These are phyloP conservation scores for Nyssa sinensis DNA, from an alignment of 148 eudicot species.

Conservation along the genomic window DNA sequence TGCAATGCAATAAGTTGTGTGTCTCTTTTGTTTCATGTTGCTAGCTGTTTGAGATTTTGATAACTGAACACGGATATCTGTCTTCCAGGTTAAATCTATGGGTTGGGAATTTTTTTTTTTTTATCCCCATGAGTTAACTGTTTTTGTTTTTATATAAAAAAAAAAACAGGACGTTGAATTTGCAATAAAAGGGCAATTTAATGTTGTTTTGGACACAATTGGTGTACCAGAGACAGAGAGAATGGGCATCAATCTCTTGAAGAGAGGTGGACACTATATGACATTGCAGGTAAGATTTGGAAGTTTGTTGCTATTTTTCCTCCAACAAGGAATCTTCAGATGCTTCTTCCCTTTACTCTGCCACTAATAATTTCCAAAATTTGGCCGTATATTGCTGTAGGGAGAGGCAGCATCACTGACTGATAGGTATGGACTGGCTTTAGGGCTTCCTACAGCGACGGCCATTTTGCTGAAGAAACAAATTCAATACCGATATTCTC, in stretches of 20 bases:
- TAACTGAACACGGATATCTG: background rate
- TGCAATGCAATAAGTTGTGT: conserved; percentile 18
- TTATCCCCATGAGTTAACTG: background rate
- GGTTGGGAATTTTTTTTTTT: background rate
- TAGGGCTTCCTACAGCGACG: conserved; percentile 81
- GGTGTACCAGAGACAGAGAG: conserved; percentile 85
- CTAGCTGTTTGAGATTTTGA: conserved; percentile 3
- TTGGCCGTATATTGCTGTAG: conserved; percentile 37
- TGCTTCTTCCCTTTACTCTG: background rate
- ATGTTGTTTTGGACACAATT: conserved; percentile 92
- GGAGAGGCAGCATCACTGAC: conserved; percentile 80
- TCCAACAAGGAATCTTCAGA: background rate
- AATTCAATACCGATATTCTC: conserved; percentile 66
- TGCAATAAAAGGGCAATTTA: conserved; percentile 69
- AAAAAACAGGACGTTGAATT: conserved; percentile 60
- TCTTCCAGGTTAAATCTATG: background rate
- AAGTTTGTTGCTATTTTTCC: background rate
- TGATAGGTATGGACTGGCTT: conserved; percentile 75
- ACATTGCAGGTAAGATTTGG: conserved; percentile 67
- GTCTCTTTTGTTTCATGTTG: background rate
- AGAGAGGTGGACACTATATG: conserved; percentile 93
- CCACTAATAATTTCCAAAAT: background rate
- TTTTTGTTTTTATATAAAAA: background rate
- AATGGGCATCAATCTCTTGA: conserved; percentile 67
- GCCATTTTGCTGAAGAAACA: conserved; percentile 74